A percentile compares a stretch with the other conserved stretches of the same genome.
Evolutionary conservation across 2,329 filamentous ascomycete species (phyloP).

Genomic region (Dactylellina haptotyla): DNA sequence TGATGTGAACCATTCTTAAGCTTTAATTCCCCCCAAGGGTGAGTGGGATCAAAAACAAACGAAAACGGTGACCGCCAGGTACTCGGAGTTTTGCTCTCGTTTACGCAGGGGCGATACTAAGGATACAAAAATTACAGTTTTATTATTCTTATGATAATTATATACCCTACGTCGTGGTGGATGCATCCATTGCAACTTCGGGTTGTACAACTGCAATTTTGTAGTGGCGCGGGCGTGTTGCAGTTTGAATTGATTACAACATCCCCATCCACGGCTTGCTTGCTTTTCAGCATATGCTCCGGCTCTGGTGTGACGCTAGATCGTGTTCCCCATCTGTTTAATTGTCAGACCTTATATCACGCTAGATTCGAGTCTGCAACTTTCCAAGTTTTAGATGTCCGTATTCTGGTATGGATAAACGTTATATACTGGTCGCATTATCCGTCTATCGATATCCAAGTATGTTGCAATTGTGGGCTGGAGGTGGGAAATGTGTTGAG

Average conservation of each 20-base stretch:
- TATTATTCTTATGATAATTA: background rate
- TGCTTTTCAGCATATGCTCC: constrained; percentile 54
- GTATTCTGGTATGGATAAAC: background rate
- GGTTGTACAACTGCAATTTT: constrained; percentile 42
- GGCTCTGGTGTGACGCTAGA: constrained; percentile 45
- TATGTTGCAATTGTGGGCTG: background rate
- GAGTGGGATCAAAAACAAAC: too few species aligned
- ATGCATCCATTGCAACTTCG: constrained; percentile 20
- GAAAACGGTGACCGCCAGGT: too few species aligned
- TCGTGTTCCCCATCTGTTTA: constrained; percentile 46
- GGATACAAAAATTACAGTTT: too few species aligned
- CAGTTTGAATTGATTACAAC: constrained; percentile 15
- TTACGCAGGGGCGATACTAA: too few species aligned
- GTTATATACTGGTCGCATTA: too few species aligned
- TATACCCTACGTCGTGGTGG: background rate
- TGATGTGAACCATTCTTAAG: too few species aligned
- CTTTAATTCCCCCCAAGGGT: too few species aligned
- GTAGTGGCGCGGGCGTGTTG: constrained; percentile 29
- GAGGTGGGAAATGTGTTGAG: background rate
- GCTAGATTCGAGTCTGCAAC: constrained; percentile 5
- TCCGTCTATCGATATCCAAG: too few species aligned
- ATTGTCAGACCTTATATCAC: constrained; percentile 29
- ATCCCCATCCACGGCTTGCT: constrained; percentile 14
- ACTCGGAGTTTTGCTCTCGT: too few species aligned
- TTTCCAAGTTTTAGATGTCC: background rate